Evolutionary conservation across 768 basidiomycete genomes (phyloP).

Genomic region (Udeniomyces megalosporus): DNA sequence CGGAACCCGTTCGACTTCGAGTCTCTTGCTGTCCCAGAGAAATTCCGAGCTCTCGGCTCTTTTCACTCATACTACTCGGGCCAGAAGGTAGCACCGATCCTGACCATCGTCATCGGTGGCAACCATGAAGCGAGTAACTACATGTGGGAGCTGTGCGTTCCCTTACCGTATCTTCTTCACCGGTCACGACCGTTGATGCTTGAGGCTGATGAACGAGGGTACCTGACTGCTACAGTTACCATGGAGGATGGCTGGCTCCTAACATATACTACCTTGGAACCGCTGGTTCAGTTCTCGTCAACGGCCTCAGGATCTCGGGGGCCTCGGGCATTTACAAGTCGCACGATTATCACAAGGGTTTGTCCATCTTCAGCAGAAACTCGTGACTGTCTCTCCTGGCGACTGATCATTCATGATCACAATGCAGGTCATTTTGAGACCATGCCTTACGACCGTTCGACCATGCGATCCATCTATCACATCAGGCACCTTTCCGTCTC

Average conservation of each 20-base stretch:
- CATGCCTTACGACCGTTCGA: conserved; percentile 56
- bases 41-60: conserved; percentile 66
- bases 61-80: conserved; percentile 82
- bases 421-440: conserved; percentile 53
- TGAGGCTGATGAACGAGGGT: no score
- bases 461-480: conserved; percentile 77
- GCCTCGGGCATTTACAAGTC: conserved; percentile 80
- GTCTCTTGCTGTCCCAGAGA: conserved; percentile 79
- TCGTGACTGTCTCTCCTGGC: background rate
- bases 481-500: conserved; percentile 69
- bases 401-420: no score
- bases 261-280: conserved; percentile 93
- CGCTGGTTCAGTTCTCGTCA: conserved; percentile 72
- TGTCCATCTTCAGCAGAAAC: no score
- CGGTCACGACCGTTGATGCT: no score
- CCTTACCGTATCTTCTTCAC: background rate
- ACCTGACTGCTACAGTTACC: conserved; percentile 42
- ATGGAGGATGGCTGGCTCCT: conserved; percentile 91
- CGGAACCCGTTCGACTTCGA: conserved; percentile 69
- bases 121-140: conserved; percentile 97
- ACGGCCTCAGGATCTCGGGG: conserved; percentile 76
- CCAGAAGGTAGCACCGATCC: conserved; percentile 57
- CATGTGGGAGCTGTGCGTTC: conserved; percentile 76
- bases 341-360: conserved; percentile 52
- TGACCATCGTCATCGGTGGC: conserved; percentile 90